These are phyloP conservation scores for Leccinum subgranulosum DNA, from an alignment of 768 basidiomycete genomes.

Conservation along the genomic window DNA sequence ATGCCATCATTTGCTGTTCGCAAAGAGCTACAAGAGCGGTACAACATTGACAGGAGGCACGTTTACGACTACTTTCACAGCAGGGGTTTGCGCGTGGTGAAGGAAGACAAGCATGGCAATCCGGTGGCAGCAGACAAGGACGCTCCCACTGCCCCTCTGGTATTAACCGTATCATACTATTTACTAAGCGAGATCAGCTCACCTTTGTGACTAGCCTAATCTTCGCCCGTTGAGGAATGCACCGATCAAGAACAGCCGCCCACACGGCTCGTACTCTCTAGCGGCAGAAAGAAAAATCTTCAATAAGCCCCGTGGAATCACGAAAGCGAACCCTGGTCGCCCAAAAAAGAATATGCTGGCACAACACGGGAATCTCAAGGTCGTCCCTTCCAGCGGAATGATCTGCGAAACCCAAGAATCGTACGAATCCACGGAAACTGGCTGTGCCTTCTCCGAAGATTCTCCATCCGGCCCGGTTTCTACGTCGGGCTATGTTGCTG, in stretches of 20 bases:
- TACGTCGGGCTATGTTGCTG: constrained; percentile 13
- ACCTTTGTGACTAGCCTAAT: constrained; percentile 25
- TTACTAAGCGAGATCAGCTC: constrained; percentile 3
- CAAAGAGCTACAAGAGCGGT: constrained; percentile 68
- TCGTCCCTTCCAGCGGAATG: neutral
- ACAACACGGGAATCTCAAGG: constrained; percentile 4
- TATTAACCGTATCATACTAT: constrained; percentile 9
- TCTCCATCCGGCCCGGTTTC: constrained; percentile 5
- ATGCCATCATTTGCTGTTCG: constrained; percentile 75
- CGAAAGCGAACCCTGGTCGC: constrained; percentile 31
- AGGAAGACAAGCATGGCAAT: constrained; percentile 61
- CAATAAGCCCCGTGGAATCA: constrained; percentile 26
- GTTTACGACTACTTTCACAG: constrained; percentile 80
- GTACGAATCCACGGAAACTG: constrained; percentile 5
- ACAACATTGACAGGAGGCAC: constrained; percentile 67
- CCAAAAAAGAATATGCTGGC: constrained; percentile 21
- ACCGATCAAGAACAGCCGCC: constrained; percentile 15
- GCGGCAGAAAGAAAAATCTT: constrained; percentile 12
- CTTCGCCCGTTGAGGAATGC: constrained; percentile 31
- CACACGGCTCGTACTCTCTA: constrained; percentile 18
- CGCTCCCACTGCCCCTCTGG: constrained; percentile 14
- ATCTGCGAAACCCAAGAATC: constrained; percentile 10
- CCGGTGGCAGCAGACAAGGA: constrained; percentile 30
- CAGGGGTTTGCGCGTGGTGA: constrained; percentile 58
- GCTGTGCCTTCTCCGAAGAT: constrained; percentile 5